Conservation (phyloP, 2,329 filamentous ascomycete species). For the Gyromitra esculenta region DNA sequence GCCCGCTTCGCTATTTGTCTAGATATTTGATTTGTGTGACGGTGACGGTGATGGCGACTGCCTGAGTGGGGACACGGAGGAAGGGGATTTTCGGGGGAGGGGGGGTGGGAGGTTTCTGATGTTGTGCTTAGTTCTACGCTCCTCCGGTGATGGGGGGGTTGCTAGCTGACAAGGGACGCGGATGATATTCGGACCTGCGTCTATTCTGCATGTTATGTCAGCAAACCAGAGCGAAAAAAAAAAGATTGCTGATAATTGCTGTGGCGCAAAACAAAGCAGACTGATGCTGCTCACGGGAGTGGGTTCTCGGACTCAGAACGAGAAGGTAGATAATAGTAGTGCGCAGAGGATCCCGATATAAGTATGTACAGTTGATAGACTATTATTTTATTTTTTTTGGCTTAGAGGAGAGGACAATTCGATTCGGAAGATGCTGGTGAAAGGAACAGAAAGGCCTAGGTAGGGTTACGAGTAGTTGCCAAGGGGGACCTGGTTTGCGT, state of each 20-base stretch:
- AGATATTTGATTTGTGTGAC: constrained; percentile 27
- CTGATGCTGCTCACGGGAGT: constrained; percentile 17
- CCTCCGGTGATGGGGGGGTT: constrained; percentile 24
- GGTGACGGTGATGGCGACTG: constrained; percentile 18
- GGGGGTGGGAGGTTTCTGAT: constrained; percentile 35
- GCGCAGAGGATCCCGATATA: constrained; percentile 30
- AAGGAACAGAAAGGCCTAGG: constrained; percentile 27
- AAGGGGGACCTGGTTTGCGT: constrained; percentile 42
- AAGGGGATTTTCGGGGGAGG: background rate
- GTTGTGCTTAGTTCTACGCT: constrained; percentile 36
- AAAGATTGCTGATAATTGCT: constrained; percentile 23
- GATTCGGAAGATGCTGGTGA: constrained; percentile 8
- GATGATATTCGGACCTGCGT: constrained; percentile 50
- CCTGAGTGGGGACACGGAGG: constrained; percentile 14
- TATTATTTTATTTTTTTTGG: constrained; percentile 14
- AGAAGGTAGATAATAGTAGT: constrained; percentile 3
- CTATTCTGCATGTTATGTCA: constrained; percentile 47
- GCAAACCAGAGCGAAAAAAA: constrained; percentile 32
- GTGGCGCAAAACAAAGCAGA: constrained; percentile 33
- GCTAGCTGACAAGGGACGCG: constrained; percentile 37
- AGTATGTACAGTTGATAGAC: constrained; percentile 44
- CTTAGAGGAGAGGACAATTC: constrained; percentile 17
- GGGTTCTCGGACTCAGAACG: constrained; percentile 21
- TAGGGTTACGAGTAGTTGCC: constrained; percentile 23
- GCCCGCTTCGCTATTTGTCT: constrained; percentile 27